Evolutionary conservation across 805 yeast genomes (phyloP), one percentile per base, ranked within the genome.

Genomic region (Nakazawaea peltata): DNA sequence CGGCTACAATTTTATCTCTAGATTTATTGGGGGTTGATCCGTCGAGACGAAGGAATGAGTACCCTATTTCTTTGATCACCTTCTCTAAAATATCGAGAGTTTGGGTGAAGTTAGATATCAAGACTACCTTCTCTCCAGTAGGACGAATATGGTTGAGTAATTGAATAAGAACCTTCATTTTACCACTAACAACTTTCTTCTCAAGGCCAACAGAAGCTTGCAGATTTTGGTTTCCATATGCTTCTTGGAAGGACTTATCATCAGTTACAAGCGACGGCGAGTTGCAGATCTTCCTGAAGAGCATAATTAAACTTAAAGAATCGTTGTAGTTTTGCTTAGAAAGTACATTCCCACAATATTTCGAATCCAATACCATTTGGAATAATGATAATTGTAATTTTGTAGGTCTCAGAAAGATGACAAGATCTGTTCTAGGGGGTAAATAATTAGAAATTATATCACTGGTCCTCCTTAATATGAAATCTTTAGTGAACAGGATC

Each of bases 91-190:
- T 55, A 50, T 90, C 95, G 23, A 90, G 63, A 0, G 95, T 86
- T 47, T 83, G 81, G 0, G 97, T 90, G 43, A 77, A 88, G 43
- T 90, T 86, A 0, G 96, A 87, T 1, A 88, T 82, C 18, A 90
- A 56, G 1, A 90, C 96, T 2, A 81, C 74, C 51, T 88, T 90
- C 49, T 90, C 97, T 1, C 55, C 46, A 3, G 49, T 44, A 2
- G 47, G 40, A 19, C 54, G 52, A 2, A 85, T 65, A 29, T 70
- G 69, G 2, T 61, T 52, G 4, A 92, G 44, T 8, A 88, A 51
- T 2, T 71, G 67, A 23, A 75, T 64, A 5, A 90, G 56, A 0
- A 81, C 63, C 28, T 61, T 59, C 18, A 87, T 59, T 50, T 90
- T 90, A 2, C 95, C 94, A 41, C 78, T 61, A 28, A 45, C 47